These are phyloP conservation scores for Hypholoma fasciculare DNA, from an alignment of 768 basidiomycete genomes.

Conservation along the genomic window DNA sequence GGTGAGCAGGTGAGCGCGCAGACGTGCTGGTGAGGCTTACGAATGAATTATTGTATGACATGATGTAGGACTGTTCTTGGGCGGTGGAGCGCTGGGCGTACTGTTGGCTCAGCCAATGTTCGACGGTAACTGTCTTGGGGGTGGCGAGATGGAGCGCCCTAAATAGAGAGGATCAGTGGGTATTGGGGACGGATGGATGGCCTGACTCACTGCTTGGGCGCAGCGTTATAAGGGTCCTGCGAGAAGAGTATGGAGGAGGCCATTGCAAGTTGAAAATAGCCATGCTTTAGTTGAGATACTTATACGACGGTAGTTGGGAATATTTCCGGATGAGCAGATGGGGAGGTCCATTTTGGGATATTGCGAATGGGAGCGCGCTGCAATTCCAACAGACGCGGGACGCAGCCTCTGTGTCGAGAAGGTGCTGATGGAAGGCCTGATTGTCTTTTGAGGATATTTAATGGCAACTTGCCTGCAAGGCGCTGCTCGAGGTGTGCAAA, in stretches of 20 bases:
- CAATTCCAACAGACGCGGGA: constrained; percentile 12
- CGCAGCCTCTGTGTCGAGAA: constrained; percentile 28
- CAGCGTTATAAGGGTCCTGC: constrained; percentile 19
- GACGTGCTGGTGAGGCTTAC: no score
- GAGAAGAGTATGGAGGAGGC: constrained; percentile 20
- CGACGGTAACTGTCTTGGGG: constrained; percentile 6
- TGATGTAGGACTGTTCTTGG: constrained; percentile 1
- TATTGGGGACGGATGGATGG: not conserved
- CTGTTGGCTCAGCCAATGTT: constrained; percentile 19
- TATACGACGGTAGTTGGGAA: constrained; percentile 26
- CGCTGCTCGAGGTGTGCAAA: not conserved
- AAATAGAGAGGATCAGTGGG: not conserved
- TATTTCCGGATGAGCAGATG: constrained; percentile 18
- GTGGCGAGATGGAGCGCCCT: constrained; percentile 1
- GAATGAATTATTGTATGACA: not conserved
- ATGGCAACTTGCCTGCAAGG: constrained; percentile 7
- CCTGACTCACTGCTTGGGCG: constrained; percentile 24
- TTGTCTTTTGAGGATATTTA: constrained; percentile 16
- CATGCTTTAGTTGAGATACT: constrained; percentile 19
- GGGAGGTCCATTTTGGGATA: constrained; percentile 17
- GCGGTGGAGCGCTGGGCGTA: constrained; percentile 1
- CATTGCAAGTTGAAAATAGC: constrained; percentile 15
- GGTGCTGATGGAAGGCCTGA: constrained; percentile 21
- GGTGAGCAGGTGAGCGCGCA: no score
- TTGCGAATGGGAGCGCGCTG: constrained; percentile 19